Evolutionary conservation across 208 protist genomes (phyloP).

Genomic region (Angomonas ambiguus): DNA sequence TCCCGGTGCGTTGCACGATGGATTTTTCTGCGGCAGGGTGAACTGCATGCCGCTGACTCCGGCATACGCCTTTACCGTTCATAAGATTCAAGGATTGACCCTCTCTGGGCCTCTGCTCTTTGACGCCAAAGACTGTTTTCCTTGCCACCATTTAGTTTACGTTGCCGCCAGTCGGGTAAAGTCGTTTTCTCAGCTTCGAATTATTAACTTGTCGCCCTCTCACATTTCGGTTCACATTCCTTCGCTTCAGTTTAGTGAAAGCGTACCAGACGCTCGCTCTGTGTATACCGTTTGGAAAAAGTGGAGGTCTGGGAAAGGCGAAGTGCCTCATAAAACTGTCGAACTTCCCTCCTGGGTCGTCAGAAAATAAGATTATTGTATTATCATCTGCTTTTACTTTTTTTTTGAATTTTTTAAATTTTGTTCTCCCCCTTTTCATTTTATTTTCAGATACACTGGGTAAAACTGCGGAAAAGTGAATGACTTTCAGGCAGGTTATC

Average conservation of each 20-base stretch:
- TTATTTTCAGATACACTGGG: not conserved
- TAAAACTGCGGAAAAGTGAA: not conserved
- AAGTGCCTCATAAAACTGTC: not conserved
- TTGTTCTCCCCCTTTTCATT: slow-evolving; percentile 8
- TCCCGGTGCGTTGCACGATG: slow-evolving; percentile 16
- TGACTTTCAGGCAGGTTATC: not conserved
- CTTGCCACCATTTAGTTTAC: slow-evolving; percentile 86
- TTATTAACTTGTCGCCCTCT: slow-evolving; percentile 60
- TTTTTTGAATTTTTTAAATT: not conserved
- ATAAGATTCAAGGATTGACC: slow-evolving; percentile 87
- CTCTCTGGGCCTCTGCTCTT: slow-evolving; percentile 68
- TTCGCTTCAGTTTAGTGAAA: slow-evolving; percentile 48
- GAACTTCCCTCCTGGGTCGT: not conserved
- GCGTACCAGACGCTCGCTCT: slow-evolving; percentile 22
- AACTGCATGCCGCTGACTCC: slow-evolving; percentile 71
- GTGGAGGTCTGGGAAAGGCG: slow-evolving; percentile 13
- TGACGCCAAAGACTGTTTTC: slow-evolving; percentile 67
- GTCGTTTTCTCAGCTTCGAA: slow-evolving; percentile 60
- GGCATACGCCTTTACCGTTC: slow-evolving; percentile 89
- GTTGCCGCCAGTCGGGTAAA: slow-evolving; percentile 81
- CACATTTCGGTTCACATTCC: slow-evolving; percentile 71
- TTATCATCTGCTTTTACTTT: slow-evolving; percentile 14
- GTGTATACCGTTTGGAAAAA: slow-evolving; percentile 20
- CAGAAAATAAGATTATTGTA: not conserved
- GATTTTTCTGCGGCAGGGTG: slow-evolving; percentile 36